Evolutionary conservation across 2,329 filamentous ascomycete species (phyloP).

Genomic region (Orbilia quercus): DNA sequence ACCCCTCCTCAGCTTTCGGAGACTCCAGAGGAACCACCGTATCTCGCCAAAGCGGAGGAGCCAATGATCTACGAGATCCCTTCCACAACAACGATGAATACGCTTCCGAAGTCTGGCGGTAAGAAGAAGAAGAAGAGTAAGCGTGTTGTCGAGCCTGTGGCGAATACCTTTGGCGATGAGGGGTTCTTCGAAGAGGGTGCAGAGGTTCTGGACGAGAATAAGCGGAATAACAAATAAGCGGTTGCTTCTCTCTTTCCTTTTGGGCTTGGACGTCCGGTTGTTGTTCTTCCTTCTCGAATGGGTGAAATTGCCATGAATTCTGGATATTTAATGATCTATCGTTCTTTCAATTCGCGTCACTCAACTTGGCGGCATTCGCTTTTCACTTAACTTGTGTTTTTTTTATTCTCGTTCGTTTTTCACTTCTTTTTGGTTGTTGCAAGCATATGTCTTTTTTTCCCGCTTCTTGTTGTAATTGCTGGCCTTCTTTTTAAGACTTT

Average conservation of each 20-base stretch:
- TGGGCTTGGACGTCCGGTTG: slow-evolving; percentile 1
- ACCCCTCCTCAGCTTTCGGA: slow-evolving; percentile 67
- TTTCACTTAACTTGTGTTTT: slow-evolving; percentile 11
- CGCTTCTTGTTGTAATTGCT: slow-evolving; percentile 6
- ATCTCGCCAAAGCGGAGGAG: too few relatives aligned
- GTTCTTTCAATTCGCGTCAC: slow-evolving; percentile 35
- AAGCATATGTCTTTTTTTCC: slow-evolving; percentile 15
- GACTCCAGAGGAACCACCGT: slow-evolving; percentile 66
- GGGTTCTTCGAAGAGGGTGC: slow-evolving; percentile 94
- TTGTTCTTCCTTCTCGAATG: slow-evolving; percentile 1
- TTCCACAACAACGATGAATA: slow-evolving; percentile 73
- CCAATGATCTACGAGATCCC: slow-evolving; percentile 69
- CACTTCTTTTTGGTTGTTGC: slow-evolving; percentile 19
- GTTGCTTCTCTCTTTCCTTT: slow-evolving; percentile 11
- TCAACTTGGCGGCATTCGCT: slow-evolving; percentile 51
- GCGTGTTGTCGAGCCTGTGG: slow-evolving; percentile 65
- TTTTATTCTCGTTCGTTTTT: slow-evolving; percentile 13
- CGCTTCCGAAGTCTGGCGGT: slow-evolving; percentile 68
- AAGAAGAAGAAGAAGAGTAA: slow-evolving; percentile 64
- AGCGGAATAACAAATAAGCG: slow-evolving; percentile 33
- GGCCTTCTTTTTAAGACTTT: slow-evolving; percentile 1
- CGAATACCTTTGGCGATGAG: slow-evolving; percentile 69
- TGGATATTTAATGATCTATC: slow-evolving; percentile 23
- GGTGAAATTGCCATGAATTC: slow-evolving; percentile 5
- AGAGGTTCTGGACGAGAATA: slow-evolving; percentile 76